Evolutionary conservation across 139 green algal genomes (phyloP).

Genomic region (Closterium sp.): DNA sequence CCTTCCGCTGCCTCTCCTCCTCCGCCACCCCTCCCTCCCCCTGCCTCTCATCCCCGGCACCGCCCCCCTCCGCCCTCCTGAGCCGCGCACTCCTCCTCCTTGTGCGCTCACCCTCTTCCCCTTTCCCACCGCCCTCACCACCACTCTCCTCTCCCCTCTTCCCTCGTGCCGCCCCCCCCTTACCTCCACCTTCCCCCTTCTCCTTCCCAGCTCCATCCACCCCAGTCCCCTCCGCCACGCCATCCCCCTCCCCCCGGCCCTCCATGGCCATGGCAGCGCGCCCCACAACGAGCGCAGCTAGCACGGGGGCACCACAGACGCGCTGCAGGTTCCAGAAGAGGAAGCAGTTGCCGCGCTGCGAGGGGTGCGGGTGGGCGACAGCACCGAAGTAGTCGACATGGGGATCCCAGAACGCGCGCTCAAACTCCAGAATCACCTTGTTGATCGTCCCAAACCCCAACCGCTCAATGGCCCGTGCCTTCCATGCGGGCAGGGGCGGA

Average conservation of each 20-base stretch:
- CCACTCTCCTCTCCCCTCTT: neutral
- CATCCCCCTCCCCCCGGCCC: neutral
- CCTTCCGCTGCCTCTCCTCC: neutral
- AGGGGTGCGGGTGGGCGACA: slow-evolving; percentile 42
- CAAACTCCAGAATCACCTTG: slow-evolving; percentile 85
- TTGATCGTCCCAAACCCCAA: slow-evolving; percentile 83
- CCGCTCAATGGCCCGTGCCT: slow-evolving; percentile 64
- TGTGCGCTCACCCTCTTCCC: neutral
- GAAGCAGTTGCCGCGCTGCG: slow-evolving; percentile 68
- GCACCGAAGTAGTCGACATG: slow-evolving; percentile 76
- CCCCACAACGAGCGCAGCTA: slow-evolving; percentile 31
- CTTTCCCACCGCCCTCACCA: neutral
- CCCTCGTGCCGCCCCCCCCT: neutral
- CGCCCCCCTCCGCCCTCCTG: neutral
- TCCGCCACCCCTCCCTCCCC: neutral
- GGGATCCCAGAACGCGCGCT: slow-evolving; percentile 73
- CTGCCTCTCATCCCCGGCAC: neutral
- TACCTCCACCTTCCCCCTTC: neutral
- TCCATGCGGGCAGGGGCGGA: slow-evolving; percentile 73
- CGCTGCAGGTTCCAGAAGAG: slow-evolving; percentile 83
- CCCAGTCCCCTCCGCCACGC: neutral
- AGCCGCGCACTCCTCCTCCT: neutral
- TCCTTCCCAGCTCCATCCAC: neutral
- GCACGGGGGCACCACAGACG: slow-evolving; percentile 30
- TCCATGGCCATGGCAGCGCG: slow-evolving; percentile 10